Percentiles rank a stretch among this genome's conserved stretches.
Evolutionary conservation across 768 basidiomycete genomes (phyloP).

Genomic region (Boletus rex-veris): DNA sequence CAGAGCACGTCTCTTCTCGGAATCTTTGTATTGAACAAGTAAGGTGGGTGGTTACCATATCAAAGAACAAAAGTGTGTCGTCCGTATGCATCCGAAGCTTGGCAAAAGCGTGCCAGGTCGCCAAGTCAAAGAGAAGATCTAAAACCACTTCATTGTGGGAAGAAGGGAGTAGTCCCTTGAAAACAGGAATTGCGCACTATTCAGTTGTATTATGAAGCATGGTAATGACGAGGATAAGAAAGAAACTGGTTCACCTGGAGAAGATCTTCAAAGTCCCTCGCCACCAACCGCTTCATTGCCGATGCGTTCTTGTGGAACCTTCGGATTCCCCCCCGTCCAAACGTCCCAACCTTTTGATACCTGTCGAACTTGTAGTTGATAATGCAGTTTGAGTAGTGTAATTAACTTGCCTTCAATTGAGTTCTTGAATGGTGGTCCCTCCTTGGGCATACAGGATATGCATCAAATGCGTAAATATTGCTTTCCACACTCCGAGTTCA

Average conservation of each 20-base stretch:
- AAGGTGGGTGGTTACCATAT: neutral
- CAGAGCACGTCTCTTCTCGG: too few relatives aligned
- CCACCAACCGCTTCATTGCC: neutral
- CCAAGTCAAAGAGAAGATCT: slow-evolving; percentile 13
- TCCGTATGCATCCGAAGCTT: neutral
- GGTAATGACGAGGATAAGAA: too few relatives aligned
- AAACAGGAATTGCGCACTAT: neutral
- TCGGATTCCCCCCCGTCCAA: neutral
- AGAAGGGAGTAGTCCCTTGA: neutral
- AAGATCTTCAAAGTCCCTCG: neutral
- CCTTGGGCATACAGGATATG: neutral
- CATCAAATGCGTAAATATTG: neutral
- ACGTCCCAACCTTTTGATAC: neutral
- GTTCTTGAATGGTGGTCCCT: neutral
- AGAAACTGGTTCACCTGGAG: too few relatives aligned
- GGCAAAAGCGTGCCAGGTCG: neutral
- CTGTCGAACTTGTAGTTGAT: neutral
- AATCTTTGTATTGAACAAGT: too few relatives aligned
- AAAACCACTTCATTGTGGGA: slow-evolving; percentile 10
- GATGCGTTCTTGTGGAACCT: neutral
- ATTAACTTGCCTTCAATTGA: neutral
- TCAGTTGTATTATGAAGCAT: too few relatives aligned
- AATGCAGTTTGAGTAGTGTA: neutral
- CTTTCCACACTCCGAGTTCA: neutral
- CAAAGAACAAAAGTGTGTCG: neutral